Base-by-base conservation (phyloP, 768 basidiomycete species). In the Kwoniella shandongensis region DNA sequence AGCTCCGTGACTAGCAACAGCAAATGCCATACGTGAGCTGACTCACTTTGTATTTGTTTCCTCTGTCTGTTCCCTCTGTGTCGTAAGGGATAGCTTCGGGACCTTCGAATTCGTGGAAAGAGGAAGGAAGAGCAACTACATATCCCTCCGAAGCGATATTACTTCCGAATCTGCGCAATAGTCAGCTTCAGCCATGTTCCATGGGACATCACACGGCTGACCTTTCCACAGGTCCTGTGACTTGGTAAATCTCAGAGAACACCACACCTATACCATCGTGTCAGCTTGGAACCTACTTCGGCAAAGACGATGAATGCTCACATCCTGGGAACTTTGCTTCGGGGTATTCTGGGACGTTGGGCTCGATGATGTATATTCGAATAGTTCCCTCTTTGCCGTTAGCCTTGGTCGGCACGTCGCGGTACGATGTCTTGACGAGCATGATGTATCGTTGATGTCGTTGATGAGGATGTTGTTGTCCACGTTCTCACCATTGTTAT, bases 141-240 rank as follows among this genome's bases (percentile, higher is more conserved):
- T 63, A 73, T 29, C 72, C 75, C 44, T 75, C 75, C 1, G 61
- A 46, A 5, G 76, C 76, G 54, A 77, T 77, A 23, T 70, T 70
- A 20, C 66, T 49, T 15, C 72, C 73, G 49, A 76, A 76, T 18
- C 70, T 67, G 40, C 51, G 49, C n/a, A n/a, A n/a, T n/a, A n/a
- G n/a, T n/a, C n/a, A n/a, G n/a, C n/a, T n/a, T n/a, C 12, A 47
- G 25, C 12, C 11, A 17, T 35, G 1, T 27, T 32, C 23, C 22
- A 8, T 4, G 8, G 39, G 20, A 25, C 3, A 27, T 6, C 17
- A 13, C 3, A 6, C 15, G 42, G 59, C 65, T 53, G 89, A 91
- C 47, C 92, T 84, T 74, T 93, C 91, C n/a, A 94, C 92, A 32
- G 92, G 92, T 0, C 91, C 91, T n/a, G 90, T 93, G 1, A 93